phyloP scores from a whole-genome alignment of 345 rosid species.

The Eucalyptus erythrocorys region DNA sequence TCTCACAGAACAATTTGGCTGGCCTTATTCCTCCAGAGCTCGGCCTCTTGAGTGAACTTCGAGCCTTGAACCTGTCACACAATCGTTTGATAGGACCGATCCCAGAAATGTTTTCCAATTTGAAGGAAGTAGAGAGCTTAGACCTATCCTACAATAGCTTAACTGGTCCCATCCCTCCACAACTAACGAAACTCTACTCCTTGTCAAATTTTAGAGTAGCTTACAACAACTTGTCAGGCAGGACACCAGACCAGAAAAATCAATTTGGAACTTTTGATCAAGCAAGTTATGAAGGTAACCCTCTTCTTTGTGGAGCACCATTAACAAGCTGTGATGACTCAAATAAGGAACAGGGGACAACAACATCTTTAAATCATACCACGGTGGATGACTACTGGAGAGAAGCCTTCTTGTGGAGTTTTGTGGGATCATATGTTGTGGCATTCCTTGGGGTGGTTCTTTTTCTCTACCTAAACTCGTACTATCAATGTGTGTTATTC shows the following conservation, averaged over 20 bases:
- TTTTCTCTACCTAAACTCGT: not conserved
- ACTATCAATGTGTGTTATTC: not conserved
- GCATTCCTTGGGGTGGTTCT: not conserved
- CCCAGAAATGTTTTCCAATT: not conserved
- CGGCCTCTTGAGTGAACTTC: not conserved
- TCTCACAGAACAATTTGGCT: too few relatives aligned
- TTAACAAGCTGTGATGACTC: not conserved
- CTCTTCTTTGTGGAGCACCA: not conserved
- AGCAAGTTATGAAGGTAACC: not conserved
- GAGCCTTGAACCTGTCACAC: not conserved
- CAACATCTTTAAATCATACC: not conserved
- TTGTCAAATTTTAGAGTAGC: not conserved
- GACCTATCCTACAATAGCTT: not conserved
- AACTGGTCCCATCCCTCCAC: not conserved
- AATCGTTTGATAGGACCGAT: not conserved
- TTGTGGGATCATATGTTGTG: not conserved
- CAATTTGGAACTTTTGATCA: not conserved
- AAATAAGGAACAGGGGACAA: not conserved
- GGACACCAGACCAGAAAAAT: not conserved
- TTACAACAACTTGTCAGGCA: slow-evolving; percentile 7
- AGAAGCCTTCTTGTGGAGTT: not conserved
- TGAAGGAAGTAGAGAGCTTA: not conserved
- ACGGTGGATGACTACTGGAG: not conserved
- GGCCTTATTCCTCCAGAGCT: too few relatives aligned
- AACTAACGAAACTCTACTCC: not conserved